Evolutionary conservation across 371 early-diverging fungal genomes (phyloP).

Genomic region (Mortierella sp.): DNA sequence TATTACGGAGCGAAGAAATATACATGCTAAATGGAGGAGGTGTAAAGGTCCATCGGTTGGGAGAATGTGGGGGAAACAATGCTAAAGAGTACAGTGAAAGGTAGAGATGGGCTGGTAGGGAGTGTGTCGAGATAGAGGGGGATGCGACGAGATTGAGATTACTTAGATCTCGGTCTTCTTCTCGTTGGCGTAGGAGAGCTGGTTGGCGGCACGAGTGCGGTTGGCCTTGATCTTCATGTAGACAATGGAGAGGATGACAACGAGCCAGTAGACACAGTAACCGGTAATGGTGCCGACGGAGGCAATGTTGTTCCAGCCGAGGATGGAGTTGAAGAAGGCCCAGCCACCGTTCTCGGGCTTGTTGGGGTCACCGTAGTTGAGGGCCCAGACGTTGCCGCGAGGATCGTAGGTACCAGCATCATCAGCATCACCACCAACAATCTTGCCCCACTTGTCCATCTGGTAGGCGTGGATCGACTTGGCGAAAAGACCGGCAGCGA

Average conservation of each 20-base stretch:
- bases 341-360: constrained; percentile 70
- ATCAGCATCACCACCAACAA: constrained; percentile 69
- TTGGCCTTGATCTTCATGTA: constrained; percentile 63
- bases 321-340: constrained; percentile 79
- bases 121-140: not conserved
- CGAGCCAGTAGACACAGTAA: constrained; percentile 85
- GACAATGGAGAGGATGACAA: constrained; percentile 64
- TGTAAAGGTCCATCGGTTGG: constrained; percentile 9
- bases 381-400: constrained; percentile 65
- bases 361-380: constrained; percentile 66
- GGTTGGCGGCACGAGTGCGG: constrained; percentile 29
- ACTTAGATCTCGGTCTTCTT: constrained; percentile 31
- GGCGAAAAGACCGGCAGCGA: constrained; percentile 83
- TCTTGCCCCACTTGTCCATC: constrained; percentile 64
- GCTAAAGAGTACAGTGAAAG: not conserved
- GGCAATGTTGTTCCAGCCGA: constrained; percentile 86
- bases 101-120: not conserved
- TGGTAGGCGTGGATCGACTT: constrained; percentile 62
- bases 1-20: constrained; percentile 28
- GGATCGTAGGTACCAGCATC: constrained; percentile 64
- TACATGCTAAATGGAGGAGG: constrained; percentile 17
- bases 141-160: not conserved
- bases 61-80: not conserved
- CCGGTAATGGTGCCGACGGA: constrained; percentile 77
- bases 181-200: constrained; percentile 24